A percentile compares a stretch with the other conserved stretches of the same genome.
phyloP scores from a whole-genome alignment of 148 eudicot genomes.

The Persicaria maculosa region DNA sequence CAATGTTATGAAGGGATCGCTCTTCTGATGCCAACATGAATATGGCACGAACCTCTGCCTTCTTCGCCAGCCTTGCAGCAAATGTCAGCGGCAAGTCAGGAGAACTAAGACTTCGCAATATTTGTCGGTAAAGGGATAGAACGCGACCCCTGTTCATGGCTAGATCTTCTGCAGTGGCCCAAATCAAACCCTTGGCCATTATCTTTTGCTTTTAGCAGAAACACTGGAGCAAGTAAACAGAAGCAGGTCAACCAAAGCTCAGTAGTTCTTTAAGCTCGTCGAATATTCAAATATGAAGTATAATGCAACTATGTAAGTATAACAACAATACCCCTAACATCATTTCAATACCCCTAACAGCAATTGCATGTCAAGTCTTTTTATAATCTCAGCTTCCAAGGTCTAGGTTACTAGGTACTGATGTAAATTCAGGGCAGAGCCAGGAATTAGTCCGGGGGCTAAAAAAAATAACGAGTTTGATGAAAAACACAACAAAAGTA shows the following conservation, averaged over 20 bases:
- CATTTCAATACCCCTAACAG: background rate
- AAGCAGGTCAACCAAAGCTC: background rate
- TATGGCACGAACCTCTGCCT: conserved; percentile 67
- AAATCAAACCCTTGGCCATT: conserved; percentile 64
- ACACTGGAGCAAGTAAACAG: background rate
- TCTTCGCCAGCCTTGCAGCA: conserved; percentile 60
- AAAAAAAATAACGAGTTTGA: too few species aligned
- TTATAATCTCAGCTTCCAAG: background rate
- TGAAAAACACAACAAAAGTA: too few species aligned
- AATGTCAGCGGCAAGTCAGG: conserved; percentile 51
- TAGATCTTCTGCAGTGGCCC: conserved; percentile 72
- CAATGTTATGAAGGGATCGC: conserved; percentile 53
- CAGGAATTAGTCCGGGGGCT: too few species aligned
- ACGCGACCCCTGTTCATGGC: conserved; percentile 48
- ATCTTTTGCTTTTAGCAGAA: background rate
- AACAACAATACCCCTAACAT: background rate
- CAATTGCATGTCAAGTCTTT: background rate
- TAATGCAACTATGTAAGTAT: background rate
- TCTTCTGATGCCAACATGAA: conserved; percentile 67
- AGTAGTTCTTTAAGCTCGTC: background rate
- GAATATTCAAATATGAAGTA: background rate
- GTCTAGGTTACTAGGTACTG: background rate
- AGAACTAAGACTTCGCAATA: conserved; percentile 56
- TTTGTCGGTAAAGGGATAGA: conserved; percentile 54
- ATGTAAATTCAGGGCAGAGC: too few species aligned